Evolutionary conservation across 2,329 filamentous ascomycete genomes (phyloP), one percentile per base, ranked within the genome.

Genomic region (Curvularia hawaiiensis): DNA sequence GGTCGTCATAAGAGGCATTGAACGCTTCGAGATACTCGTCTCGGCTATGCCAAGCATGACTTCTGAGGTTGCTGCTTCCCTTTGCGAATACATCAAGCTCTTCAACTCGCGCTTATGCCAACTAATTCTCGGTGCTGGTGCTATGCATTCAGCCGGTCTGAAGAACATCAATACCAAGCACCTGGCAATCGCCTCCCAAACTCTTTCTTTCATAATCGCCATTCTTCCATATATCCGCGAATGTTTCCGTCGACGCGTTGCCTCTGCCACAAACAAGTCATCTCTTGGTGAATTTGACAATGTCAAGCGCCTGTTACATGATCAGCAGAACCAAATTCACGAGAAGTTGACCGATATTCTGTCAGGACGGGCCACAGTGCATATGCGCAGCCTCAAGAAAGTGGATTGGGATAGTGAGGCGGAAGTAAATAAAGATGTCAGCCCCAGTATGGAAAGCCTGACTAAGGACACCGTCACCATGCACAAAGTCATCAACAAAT

Each of bases 21-120:
- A 91, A 58, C 85, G 88, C 16, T 96, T 96, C 75, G 83, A 97
- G 62, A 90, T 90, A 60, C 84, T 99, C 4, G 88, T 94, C 56
- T 84, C 90, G 5, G 89, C 88, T 31, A 94, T 98, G 56, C 94
- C 95, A 1, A 94, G 90, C 59, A 93, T 97, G 86, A 90, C 92
- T 1, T 83, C 88, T 2, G 92, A 97, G 57, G 88, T 97, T 52
- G 90, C 91, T 0, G 81, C 85, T 3, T 89, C 88, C 0, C 84
- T 99, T 11, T 82, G 97, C 41, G 89, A 95, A 22, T 96, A 96
- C 71, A 83, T 98, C 14, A 91, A 95, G 64, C 83, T 96, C 4
- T 99, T 98, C 83, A 97, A 99, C 76, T 97, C 92, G 2, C 89
- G 95, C 20, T 93, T 93, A 56, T 96, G 90, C n/a, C 95, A 99